Evolutionary conservation across 2,329 filamentous ascomycete species (phyloP).

Genomic region (Xylaria polymorpha): DNA sequence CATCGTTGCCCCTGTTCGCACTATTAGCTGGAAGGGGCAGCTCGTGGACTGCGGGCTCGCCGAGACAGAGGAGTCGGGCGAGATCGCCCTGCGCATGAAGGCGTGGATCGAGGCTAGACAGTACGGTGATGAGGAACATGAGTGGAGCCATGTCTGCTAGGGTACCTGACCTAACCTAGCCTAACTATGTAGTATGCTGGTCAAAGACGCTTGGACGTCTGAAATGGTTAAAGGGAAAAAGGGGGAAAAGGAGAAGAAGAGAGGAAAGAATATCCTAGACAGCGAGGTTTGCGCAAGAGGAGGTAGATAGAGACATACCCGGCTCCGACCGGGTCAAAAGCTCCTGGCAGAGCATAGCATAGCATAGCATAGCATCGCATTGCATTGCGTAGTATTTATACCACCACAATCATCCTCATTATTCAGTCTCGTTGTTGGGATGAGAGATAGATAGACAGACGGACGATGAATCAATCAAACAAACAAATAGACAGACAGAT

Average conservation of each 20-base stretch:
- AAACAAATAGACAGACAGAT: not conserved
- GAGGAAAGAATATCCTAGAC: not conserved
- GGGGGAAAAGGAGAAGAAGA: no score
- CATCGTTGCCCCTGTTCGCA: slow-evolving; percentile 89
- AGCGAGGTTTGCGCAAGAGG: not conserved
- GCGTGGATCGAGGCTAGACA: slow-evolving; percentile 96
- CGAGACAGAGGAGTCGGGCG: slow-evolving; percentile 85
- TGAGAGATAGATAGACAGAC: not conserved
- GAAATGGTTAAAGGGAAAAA: not conserved
- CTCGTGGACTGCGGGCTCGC: slow-evolving; percentile 85
- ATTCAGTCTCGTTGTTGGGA: not conserved
- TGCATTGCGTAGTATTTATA: not conserved
- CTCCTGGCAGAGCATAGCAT: not conserved
- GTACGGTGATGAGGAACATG: slow-evolving; percentile 91
- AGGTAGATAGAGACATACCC: no score
- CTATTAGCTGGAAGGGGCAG: slow-evolving; percentile 88
- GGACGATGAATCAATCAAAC: no score
- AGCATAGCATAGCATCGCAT: not conserved
- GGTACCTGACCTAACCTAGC: no score
- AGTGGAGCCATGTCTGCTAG: slow-evolving; percentile 79
- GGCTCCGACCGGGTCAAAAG: not conserved
- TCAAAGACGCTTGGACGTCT: no score
- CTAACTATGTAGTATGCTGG: no score
- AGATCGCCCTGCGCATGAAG: slow-evolving; percentile 88
- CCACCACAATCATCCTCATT: not conserved